These are phyloP conservation scores for Lepidopterella palustris DNA, from an alignment of 495 filamentous ascomycete genomes.

Conservation along the genomic window DNA sequence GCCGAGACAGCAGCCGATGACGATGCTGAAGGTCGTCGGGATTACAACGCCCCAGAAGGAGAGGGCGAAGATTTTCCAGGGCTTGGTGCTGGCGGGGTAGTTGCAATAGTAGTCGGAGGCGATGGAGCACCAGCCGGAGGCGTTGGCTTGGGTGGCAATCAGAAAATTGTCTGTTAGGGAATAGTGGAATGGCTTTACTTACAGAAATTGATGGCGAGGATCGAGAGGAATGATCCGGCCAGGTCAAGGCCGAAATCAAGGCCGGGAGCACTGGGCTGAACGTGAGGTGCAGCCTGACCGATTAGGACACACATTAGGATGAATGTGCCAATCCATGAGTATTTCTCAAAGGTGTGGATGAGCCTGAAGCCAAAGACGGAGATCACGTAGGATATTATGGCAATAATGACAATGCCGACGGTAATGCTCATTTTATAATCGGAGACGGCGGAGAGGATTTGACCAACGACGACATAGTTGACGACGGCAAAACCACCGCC, in stretches of 20 bases:
- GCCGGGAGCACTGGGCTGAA: slow-evolving; percentile 1
- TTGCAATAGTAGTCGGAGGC: slow-evolving; percentile 58
- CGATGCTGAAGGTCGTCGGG: slow-evolving; percentile 52
- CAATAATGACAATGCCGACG: slow-evolving; percentile 46
- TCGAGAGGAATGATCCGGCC: slow-evolving; percentile 3
- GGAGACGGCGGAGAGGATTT: slow-evolving; percentile 43
- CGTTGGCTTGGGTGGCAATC: slow-evolving; percentile 2
- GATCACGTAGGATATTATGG: slow-evolving; percentile 40
- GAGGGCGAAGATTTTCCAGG: slow-evolving; percentile 47
- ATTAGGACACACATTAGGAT: slow-evolving; percentile 10
- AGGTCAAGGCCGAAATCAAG: neutral
- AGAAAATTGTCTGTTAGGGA: neutral
- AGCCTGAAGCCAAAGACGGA: slow-evolving; percentile 39
- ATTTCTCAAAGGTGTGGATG: slow-evolving; percentile 39
- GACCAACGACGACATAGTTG: slow-evolving; percentile 15
- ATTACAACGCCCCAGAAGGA: slow-evolving; percentile 46
- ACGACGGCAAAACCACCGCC: slow-evolving; percentile 15
- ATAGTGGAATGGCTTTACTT: neutral
- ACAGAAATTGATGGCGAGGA: slow-evolving; percentile 19
- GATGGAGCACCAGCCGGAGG: slow-evolving; percentile 48
- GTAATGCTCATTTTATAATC: slow-evolving; percentile 41
- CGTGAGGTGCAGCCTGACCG: slow-evolving; percentile 13
- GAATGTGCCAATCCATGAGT: slow-evolving; percentile 28
- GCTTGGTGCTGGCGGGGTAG: slow-evolving; percentile 48
- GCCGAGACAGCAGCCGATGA: slow-evolving; percentile 48